Conservation (phyloP, 148 eudicot species). For the Vaccinium corymbosum region DNA sequence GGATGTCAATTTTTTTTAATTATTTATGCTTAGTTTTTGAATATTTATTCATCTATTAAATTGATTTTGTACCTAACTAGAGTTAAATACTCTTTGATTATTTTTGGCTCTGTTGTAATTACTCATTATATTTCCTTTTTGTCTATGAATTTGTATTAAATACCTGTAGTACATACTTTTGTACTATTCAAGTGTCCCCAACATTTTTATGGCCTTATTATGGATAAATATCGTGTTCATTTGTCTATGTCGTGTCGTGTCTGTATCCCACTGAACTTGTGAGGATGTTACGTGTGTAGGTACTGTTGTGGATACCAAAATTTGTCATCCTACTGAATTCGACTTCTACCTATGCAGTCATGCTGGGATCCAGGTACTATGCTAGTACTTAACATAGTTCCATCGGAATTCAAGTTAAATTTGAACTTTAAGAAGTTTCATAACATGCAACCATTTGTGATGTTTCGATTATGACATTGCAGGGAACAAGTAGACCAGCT, state of each 20-base stretch:
- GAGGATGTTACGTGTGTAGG: slow-evolving; percentile 33
- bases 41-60: not conserved
- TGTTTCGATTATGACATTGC: not conserved
- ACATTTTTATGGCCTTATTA: not conserved
- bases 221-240: not conserved
- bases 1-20: not conserved
- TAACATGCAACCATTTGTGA: not conserved
- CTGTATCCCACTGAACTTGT: not conserved
- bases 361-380: slow-evolving; percentile 77
- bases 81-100: not conserved
- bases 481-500: slow-evolving; percentile 88
- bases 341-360: slow-evolving; percentile 80
- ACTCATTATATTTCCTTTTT: not conserved
- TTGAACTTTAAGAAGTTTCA: not conserved
- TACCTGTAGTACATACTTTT: not conserved
- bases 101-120: not conserved
- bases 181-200: not conserved
- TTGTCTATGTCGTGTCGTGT: not conserved
- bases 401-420: too few relatives aligned
- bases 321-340: slow-evolving; percentile 84
- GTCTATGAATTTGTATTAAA: not conserved
- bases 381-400: not conserved
- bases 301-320: slow-evolving; percentile 70
- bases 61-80: not conserved
- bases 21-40: not conserved